Conservation (phyloP, 345 rosid species). For the Citrus australasica region DNA sequence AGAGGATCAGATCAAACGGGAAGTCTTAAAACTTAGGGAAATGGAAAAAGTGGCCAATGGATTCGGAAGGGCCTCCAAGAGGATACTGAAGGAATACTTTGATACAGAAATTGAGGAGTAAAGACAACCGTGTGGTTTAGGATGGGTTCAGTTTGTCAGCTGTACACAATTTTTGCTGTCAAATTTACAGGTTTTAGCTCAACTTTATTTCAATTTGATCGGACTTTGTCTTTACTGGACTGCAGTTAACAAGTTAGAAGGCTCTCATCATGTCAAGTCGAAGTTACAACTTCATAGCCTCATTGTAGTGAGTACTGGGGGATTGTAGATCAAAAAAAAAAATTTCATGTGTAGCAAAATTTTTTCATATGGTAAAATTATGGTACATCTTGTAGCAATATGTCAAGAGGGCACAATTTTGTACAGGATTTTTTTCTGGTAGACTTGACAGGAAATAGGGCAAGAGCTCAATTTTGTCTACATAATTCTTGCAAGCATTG, state of each 20-base stretch:
- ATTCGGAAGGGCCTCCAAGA: slow-evolving; percentile 61
- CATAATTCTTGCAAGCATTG: background rate
- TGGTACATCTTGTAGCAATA: background rate
- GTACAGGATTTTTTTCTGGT: background rate
- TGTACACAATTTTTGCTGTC: background rate
- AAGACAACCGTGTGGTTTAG: background rate
- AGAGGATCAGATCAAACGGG: slow-evolving; percentile 55
- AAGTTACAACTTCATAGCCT: background rate
- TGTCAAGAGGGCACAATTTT: background rate
- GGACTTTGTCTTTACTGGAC: background rate
- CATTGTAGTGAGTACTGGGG: background rate
- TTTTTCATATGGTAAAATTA: background rate
- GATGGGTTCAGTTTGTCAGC: background rate
- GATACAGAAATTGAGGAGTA: slow-evolving; percentile 38
- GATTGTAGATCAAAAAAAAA: background rate
- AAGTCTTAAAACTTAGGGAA: slow-evolving; percentile 49
- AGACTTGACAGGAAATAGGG: background rate
- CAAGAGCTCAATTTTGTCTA: background rate
- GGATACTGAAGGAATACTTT: slow-evolving; percentile 48
- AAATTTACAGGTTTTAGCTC: background rate
- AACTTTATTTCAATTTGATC: background rate
- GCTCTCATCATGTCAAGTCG: background rate
- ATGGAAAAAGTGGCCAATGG: slow-evolving; percentile 76
- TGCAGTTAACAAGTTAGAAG: background rate
- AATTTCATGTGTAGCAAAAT: background rate